A percentile compares a stretch with the other conserved stretches of the same genome.
Evolutionary conservation across 495 filamentous ascomycete genomes (phyloP).

Genomic region (Trichoderma gamsii): DNA sequence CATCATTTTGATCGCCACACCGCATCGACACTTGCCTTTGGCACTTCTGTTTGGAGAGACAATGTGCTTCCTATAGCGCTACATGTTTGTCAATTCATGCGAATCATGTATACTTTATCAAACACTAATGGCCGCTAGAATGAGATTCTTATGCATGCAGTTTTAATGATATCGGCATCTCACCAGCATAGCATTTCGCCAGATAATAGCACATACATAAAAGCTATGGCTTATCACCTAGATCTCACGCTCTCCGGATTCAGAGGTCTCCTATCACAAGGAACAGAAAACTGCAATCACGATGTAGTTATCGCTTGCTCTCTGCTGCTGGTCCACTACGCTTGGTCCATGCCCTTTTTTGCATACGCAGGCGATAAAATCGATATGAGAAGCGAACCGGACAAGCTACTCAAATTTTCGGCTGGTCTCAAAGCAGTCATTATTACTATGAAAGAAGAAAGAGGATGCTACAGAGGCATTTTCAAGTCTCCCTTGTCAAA

Average conservation of each 20-base stretch:
- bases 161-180: constrained; percentile 15
- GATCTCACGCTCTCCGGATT: constrained; percentile 17
- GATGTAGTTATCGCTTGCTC: constrained; percentile 15
- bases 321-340: constrained; percentile 15
- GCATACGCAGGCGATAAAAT: constrained; percentile 3
- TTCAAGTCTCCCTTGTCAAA: background rate
- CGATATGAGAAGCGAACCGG: background rate
- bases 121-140: background rate
- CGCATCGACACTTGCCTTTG: constrained; percentile 12
- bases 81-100: background rate
- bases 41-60: constrained; percentile 9
- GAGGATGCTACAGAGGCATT: background rate
- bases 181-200: constrained; percentile 15
- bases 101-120: no score
- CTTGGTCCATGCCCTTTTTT: constrained; percentile 17
- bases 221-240: constrained; percentile 6
- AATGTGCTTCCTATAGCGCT: constrained; percentile 14
- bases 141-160: constrained; percentile 15
- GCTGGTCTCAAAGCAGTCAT: constrained; percentile 16
- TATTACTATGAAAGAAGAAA: background rate
- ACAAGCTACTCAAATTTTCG: constrained; percentile 13
- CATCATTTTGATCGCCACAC: constrained; percentile 16
- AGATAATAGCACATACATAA: background rate
- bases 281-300: background rate
- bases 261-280: background rate